Conservation (phyloP, 1,284 basidiomycete species). For the Leccinum pseudoinsigne region DNA sequence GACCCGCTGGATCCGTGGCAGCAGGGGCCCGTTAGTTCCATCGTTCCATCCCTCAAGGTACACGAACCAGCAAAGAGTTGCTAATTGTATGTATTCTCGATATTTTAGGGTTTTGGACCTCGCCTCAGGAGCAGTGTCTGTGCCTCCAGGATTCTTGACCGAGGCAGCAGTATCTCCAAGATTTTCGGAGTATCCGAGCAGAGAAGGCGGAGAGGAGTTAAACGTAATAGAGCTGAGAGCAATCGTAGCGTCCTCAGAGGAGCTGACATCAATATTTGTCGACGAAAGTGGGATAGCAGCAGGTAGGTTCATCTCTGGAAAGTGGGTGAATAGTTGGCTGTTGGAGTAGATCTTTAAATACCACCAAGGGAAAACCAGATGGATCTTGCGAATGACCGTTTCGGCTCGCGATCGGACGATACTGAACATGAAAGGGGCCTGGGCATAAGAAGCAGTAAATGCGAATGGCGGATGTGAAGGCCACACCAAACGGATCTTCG, state of each 20-base stretch:
- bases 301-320: conserved; percentile 8
- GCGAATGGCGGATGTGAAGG: neutral
- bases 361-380: neutral
- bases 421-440: conserved; percentile 3
- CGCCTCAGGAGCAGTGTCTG: neutral
- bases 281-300: neutral
- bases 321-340: neutral
- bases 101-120: conserved; percentile 9
- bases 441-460: neutral
- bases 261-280: neutral
- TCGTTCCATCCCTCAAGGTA: conserved; percentile 28
- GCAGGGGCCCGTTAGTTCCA: conserved; percentile 26
- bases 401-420: conserved; percentile 8
- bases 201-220: conserved; percentile 5
- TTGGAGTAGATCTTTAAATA: conserved; percentile 1
- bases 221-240: neutral
- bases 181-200: conserved; percentile 2
- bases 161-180: neutral
- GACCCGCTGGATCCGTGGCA: conserved; percentile 28
- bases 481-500: neutral
- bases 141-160: neutral
- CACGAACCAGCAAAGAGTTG: conserved; percentile 22
- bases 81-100: conserved; percentile 25
- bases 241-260: neutral
- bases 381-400: neutral